These are phyloP conservation scores for Phytopythium sindhum DNA, from an alignment of 352 stramenopile genomes.

Conservation along the genomic window DNA sequence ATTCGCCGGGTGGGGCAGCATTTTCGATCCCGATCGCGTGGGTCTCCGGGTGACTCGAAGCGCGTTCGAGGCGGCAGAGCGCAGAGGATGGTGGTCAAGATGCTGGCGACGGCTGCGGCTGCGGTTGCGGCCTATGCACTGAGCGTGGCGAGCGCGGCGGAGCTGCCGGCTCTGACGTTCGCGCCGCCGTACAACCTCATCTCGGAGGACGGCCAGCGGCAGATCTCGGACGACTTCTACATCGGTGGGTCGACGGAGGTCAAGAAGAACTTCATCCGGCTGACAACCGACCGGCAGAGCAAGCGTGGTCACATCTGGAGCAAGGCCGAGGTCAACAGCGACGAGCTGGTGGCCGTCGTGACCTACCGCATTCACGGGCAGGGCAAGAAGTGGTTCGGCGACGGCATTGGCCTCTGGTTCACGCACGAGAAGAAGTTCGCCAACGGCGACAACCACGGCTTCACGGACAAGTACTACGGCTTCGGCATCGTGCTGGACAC, in stretches of 20 bases:
- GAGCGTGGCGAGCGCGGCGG: conserved; percentile 11
- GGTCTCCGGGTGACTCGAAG: neutral
- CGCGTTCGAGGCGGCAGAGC: neutral
- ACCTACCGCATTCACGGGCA: conserved; percentile 78
- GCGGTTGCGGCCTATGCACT: conserved; percentile 19
- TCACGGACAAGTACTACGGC: conserved; percentile 65
- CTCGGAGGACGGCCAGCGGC: conserved; percentile 42
- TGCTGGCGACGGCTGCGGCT: conserved; percentile 3
- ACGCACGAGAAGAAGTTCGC: conserved; percentile 50
- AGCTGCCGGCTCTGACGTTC: conserved; percentile 49
- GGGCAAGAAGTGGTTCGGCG: conserved; percentile 75
- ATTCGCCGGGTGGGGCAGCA: neutral
- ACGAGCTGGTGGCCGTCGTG: conserved; percentile 59
- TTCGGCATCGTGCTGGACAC: conserved; percentile 77
- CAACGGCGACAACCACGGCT: conserved; percentile 73
- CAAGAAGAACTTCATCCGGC: conserved; percentile 81
- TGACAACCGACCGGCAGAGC: conserved; percentile 79
- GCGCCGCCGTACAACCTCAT: conserved; percentile 62
- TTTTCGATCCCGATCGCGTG: neutral
- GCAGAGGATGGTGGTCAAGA: conserved; percentile 1
- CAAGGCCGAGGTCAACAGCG: conserved; percentile 32
- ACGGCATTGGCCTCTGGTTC: conserved; percentile 74
- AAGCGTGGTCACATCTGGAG: conserved; percentile 77
- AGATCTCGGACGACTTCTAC: conserved; percentile 56
- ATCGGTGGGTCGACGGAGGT: conserved; percentile 62